Percentiles rank a stretch among this genome's conserved stretches.
phyloP scores from a whole-genome alignment of 208 protist genomes.

The Leptomonas seymouri region DNA sequence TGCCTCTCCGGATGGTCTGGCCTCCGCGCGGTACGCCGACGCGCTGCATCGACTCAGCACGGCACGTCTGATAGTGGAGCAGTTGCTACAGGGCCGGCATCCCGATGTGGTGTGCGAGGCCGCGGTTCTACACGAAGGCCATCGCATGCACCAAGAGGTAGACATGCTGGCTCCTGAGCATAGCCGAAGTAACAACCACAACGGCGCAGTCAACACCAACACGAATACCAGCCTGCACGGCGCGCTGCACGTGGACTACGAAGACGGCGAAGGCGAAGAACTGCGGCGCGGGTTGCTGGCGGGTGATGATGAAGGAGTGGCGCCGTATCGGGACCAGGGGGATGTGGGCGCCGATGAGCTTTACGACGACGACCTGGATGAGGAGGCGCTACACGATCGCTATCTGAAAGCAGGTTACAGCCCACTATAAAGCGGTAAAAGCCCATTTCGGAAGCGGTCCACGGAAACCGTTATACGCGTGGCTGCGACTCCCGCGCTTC shows the following conservation, averaged over 20 bases:
- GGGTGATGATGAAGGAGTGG: constrained; percentile 16
- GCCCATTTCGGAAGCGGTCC: too few relatives aligned
- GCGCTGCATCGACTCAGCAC: constrained; percentile 8
- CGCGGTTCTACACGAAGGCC: background rate
- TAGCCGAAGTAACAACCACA: background rate
- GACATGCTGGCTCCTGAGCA: constrained; percentile 17
- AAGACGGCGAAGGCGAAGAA: constrained; percentile 21
- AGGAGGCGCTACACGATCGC: constrained; percentile 18
- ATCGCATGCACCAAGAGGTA: background rate
- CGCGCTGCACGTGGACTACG: background rate
- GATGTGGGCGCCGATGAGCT: constrained; percentile 8
- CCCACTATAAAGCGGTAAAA: constrained; percentile 7
- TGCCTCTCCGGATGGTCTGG: background rate
- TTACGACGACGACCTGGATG: constrained; percentile 6
- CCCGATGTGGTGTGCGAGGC: constrained; percentile 38
- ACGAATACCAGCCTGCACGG: background rate
- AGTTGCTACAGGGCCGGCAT: constrained; percentile 30
- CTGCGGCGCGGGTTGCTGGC: constrained; percentile 23
- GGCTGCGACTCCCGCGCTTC: too few relatives aligned
- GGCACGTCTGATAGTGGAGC: constrained; percentile 24
- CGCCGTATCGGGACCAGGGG: background rate
- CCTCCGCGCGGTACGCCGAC: constrained; percentile 5
- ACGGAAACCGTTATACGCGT: too few relatives aligned
- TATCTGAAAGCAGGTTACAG: constrained; percentile 37
- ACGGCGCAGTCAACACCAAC: background rate